These are phyloP conservation scores for Curvularia hawaiiensis DNA, from an alignment of 2,329 filamentous ascomycete species.

Conservation along the genomic window DNA sequence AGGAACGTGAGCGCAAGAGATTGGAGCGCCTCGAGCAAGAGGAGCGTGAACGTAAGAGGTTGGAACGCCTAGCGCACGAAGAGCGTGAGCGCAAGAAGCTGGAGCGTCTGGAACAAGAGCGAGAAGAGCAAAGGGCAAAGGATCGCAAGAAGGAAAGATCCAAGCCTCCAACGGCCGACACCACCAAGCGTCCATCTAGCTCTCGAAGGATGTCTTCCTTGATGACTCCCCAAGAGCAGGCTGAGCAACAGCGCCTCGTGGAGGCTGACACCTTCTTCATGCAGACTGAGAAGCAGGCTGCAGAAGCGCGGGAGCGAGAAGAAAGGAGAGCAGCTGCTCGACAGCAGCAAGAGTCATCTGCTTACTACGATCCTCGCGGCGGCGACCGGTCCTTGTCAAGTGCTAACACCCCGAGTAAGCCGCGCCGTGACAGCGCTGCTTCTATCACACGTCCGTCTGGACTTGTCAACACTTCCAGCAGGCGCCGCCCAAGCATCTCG, in stretches of 20 bases:
- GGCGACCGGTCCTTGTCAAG: conserved; percentile 15
- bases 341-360: conserved; percentile 29
- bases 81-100: conserved; percentile 9
- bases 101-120: conserved; percentile 8
- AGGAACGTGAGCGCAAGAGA: conserved; percentile 6
- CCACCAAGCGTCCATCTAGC: conserved; percentile 20
- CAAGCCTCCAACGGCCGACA: conserved; percentile 24
- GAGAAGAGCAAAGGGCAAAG: conserved; percentile 15
- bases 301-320: conserved; percentile 35
- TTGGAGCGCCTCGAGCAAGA: conserved; percentile 6
- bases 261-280: conserved; percentile 29
- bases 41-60: conserved; percentile 1
- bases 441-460: conserved; percentile 18
- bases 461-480: conserved; percentile 24
- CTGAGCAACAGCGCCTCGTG: conserved; percentile 27
- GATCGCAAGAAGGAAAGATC: conserved; percentile 27
- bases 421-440: conserved; percentile 29
- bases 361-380: conserved; percentile 34
- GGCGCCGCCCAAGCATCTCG: conserved; percentile 30
- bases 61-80: neutral
- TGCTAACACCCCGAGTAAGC: conserved; percentile 24
- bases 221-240: conserved; percentile 22
- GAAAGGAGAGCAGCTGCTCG: conserved; percentile 25
- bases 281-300: conserved; percentile 27
- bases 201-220: conserved; percentile 30